A percentile compares a stretch with the other conserved stretches of the same genome.
These are phyloP conservation scores for Gossypium mustelinum DNA, from an alignment of 345 rosid species.

Conservation along the genomic window DNA sequence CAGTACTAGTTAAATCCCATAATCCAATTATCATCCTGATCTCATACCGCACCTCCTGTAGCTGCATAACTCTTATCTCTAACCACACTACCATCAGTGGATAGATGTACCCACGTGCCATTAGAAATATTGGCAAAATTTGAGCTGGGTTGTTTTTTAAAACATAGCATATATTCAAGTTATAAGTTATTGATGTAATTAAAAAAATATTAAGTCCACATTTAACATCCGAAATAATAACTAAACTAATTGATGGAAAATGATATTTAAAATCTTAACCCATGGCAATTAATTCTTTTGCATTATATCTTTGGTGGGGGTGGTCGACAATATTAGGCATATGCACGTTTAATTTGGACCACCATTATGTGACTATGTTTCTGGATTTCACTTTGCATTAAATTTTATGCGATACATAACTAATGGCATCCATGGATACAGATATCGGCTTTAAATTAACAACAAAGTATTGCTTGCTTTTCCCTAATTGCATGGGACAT, in stretches of 20 bases:
- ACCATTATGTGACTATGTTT: neutral
- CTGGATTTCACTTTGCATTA: neutral
- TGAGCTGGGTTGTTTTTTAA: too few relatives aligned
- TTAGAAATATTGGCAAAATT: too few relatives aligned
- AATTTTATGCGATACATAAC: neutral
- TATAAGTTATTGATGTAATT: too few relatives aligned
- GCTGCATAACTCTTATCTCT: too few relatives aligned
- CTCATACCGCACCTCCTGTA: too few relatives aligned
- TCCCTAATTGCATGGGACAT: neutral
- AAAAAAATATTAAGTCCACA: too few relatives aligned
- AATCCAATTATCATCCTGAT: too few relatives aligned
- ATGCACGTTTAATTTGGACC: conserved; percentile 11
- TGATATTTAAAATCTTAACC: neutral
- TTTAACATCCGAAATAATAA: too few relatives aligned
- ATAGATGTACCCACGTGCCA: too few relatives aligned
- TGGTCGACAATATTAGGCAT: neutral
- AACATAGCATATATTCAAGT: too few relatives aligned
- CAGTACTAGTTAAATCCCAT: too few relatives aligned
- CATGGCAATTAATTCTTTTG: neutral
- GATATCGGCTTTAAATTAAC: neutral
- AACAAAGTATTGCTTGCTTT: neutral
- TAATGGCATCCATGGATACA: neutral
- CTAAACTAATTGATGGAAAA: neutral
- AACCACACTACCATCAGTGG: too few relatives aligned
- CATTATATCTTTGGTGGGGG: conserved; percentile 7